These are phyloP conservation scores for Stylosanthes scabra DNA, from an alignment of 331 rosid genomes.

Conservation along the genomic window DNA sequence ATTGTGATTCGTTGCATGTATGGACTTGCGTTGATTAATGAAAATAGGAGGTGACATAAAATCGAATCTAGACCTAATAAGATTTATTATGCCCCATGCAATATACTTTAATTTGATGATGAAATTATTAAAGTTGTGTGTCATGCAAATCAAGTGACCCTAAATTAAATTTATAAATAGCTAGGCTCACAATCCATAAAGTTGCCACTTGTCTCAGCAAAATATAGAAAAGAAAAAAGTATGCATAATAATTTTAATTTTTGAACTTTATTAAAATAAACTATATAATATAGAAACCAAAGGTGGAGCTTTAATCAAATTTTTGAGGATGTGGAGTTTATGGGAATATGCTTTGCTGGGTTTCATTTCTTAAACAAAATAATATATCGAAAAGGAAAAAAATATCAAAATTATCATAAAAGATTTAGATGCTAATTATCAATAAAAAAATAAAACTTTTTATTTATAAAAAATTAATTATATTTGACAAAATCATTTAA, in stretches of 20 bases:
- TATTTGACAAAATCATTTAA: no score
- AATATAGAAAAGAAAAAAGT: not conserved
- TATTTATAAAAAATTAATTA: no score
- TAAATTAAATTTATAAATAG: not conserved
- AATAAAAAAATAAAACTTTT: no score
- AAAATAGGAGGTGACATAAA: not conserved
- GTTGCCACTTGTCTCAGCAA: not conserved
- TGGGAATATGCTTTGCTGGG: not conserved
- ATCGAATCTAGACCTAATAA: conserved; percentile 10
- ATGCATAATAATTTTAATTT: not conserved
- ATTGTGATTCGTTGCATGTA: no score
- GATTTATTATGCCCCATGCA: conserved; percentile 19
- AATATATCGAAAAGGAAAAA: no score
- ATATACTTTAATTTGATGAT: conserved; percentile 2
- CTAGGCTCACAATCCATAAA: not conserved
- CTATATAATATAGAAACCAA: not conserved
- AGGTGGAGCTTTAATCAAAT: conserved; percentile 16
- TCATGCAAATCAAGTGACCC: conserved; percentile 2
- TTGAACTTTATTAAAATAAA: not conserved
- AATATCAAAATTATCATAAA: no score
- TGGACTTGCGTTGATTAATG: not conserved
- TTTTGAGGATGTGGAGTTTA: not conserved
- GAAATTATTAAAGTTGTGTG: not conserved
- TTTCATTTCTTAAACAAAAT: no score
- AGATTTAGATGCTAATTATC: no score